Base-by-base conservation (phyloP, 2,329 filamentous ascomycete species). In the Simplicillium sp. region DNA sequence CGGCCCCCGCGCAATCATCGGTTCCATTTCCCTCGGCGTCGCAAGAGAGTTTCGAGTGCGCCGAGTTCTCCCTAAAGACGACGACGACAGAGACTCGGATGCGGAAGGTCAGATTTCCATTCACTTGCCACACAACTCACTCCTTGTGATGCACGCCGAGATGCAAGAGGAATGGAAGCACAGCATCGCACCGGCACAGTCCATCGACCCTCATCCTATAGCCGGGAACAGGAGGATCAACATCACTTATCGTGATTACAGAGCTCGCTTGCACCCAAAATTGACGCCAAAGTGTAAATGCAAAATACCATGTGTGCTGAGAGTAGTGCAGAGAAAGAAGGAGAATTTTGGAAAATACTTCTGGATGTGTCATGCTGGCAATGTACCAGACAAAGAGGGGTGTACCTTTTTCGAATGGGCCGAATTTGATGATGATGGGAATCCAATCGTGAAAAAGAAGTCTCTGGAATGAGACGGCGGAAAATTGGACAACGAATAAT, bases 141-240 rank as follows among this genome's bases (percentile, higher is more conserved):
- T 97, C 0, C 71, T 98, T 0, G 71, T 97, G 9, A 97, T 98
- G 92, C 89, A 97, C 54, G 89, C 90, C 1, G 87, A 94, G 56
- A 97, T 95, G 87, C 90, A 97, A 56, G 90, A 97, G 56, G 82
- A 85, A 55, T 97, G 88, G 88, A 97, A 96, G 59, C 92, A 98
- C 59, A 76, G 77, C 49, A 84, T 98, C 34, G 71, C 80, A 0
- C 84, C 88, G 0, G 81, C 84, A 0, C 70, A 73, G 37, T 77
- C 81, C 4, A 84, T 97, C 44, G 83, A 88, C 46, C 87, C 87
- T 1, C 92, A 98, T 58, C 87, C 89, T 0, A 58, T 95, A 1
- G 75, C 89, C 0, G 83, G 82, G 1, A 88, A 80, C 50, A 81
- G 78, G 47, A 75, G 92, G 33, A 89, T 98, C 51, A 97, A 97